Evolutionary conservation across 2,329 filamentous ascomycete genomes (phyloP).

Genomic region (Biscogniauxia sp.): DNA sequence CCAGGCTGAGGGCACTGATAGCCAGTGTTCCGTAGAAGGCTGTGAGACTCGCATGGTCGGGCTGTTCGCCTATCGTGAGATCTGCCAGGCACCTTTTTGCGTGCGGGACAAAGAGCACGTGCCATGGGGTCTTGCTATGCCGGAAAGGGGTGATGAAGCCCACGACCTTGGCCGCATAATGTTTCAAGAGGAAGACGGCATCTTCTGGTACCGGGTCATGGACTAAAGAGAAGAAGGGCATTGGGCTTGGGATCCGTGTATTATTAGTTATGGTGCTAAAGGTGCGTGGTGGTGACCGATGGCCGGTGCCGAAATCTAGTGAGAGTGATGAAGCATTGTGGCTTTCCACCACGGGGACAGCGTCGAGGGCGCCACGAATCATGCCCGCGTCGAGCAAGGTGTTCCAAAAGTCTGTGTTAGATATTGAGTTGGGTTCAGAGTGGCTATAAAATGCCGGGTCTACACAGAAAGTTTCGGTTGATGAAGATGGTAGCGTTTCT

Average conservation of each 20-base stretch:
- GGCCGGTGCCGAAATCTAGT: no score
- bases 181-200: slow-evolving; percentile 36
- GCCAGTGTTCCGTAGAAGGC: slow-evolving; percentile 37
- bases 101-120: slow-evolving; percentile 38
- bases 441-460: no score
- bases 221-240: slow-evolving; percentile 1
- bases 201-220: slow-evolving; percentile 24
- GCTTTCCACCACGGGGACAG: no score
- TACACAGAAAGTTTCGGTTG: no score
- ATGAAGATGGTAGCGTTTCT: no score
- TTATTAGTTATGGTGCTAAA: no score
- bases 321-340: no score
- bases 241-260: not conserved
- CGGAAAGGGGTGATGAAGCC: slow-evolving; percentile 36
- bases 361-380: no score
- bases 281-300: no score
- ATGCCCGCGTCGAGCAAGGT: no score
- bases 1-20: slow-evolving; percentile 38
- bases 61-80: slow-evolving; percentile 34
- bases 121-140: slow-evolving; percentile 40
- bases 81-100: slow-evolving; percentile 36
- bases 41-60: slow-evolving; percentile 36
- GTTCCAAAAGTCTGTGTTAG: no score
- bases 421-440: no score
- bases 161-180: slow-evolving; percentile 37